phyloP scores from a whole-genome alignment of 768 basidiomycete genomes.

The Trametes villosa region DNA sequence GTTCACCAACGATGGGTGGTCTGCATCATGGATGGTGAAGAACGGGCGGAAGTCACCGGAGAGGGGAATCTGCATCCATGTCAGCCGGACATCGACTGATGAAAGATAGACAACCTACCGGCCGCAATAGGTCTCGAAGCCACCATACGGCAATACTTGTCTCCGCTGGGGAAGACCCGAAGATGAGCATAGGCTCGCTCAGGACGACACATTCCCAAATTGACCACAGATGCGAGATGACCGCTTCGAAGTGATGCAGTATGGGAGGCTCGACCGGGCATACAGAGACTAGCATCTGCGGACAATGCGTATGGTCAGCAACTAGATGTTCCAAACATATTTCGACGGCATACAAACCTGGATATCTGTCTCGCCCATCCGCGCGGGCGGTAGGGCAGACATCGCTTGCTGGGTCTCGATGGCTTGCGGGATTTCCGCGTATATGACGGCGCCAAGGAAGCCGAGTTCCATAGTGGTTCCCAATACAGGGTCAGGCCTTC shows the following conservation, averaged over 20 bases:
- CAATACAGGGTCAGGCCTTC: slow-evolving; percentile 77
- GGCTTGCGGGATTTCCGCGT: slow-evolving; percentile 69
- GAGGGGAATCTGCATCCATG: slow-evolving; percentile 66
- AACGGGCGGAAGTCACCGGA: slow-evolving; percentile 90
- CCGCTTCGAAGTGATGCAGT: slow-evolving; percentile 63
- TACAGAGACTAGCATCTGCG: slow-evolving; percentile 70
- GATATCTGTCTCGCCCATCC: slow-evolving; percentile 14
- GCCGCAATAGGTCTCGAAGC: slow-evolving; percentile 84
- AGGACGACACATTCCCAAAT: slow-evolving; percentile 94
- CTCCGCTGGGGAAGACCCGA: slow-evolving; percentile 75
- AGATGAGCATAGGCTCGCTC: slow-evolving; percentile 88
- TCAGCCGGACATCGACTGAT: neutral
- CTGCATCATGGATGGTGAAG: slow-evolving; percentile 95
- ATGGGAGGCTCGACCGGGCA: slow-evolving; percentile 62
- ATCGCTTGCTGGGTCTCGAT: slow-evolving; percentile 68
- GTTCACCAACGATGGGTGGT: slow-evolving; percentile 75
- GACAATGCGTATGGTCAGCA: neutral
- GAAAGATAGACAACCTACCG: slow-evolving; percentile 49
- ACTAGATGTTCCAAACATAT: no score
- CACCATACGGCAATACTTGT: slow-evolving; percentile 93
- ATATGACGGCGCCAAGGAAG: slow-evolving; percentile 78
- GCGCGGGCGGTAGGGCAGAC: slow-evolving; percentile 2
- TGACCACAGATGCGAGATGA: slow-evolving; percentile 73
- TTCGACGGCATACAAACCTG: neutral
- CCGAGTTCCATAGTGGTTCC: slow-evolving; percentile 78